phyloP scores from a whole-genome alignment of 805 yeast species.

The Monosporozyma aerobia region DNA sequence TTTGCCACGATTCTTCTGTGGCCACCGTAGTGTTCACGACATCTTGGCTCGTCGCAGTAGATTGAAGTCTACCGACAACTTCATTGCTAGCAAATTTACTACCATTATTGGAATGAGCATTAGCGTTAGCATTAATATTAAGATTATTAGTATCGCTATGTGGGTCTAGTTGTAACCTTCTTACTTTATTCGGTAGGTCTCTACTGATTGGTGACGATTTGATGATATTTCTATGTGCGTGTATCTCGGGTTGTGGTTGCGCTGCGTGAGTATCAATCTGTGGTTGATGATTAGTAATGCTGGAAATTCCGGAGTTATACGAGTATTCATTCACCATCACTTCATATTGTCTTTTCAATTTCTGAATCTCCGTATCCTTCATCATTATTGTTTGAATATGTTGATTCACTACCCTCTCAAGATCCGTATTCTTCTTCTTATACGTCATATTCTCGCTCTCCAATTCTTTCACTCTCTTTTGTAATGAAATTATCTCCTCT shows the following conservation, averaged over 20 bases:
- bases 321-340: neutral
- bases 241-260: too few relatives aligned
- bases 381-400: neutral
- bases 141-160: too few relatives aligned
- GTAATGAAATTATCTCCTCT: neutral
- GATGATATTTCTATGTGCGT: neutral
- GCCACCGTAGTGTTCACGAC: conserved; percentile 4
- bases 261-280: neutral
- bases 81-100: too few relatives aligned
- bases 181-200: neutral
- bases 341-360: neutral
- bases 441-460: conserved; percentile 4
- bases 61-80: too few relatives aligned
- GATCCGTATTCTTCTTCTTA: conserved; percentile 9
- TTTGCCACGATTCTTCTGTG: conserved; percentile 66
- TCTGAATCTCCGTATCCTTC: neutral
- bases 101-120: too few relatives aligned
- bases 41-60: neutral
- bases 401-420: conserved; percentile 1
- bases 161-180: neutral
- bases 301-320: neutral
- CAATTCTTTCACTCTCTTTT: neutral
- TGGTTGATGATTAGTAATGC: neutral
- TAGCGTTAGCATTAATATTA: too few relatives aligned
- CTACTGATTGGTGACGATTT: neutral